A percentile compares a stretch with the other conserved stretches of the same genome.
phyloP scores from a whole-genome alignment of 441 rosid species.

The Populus trichocarpa region DNA sequence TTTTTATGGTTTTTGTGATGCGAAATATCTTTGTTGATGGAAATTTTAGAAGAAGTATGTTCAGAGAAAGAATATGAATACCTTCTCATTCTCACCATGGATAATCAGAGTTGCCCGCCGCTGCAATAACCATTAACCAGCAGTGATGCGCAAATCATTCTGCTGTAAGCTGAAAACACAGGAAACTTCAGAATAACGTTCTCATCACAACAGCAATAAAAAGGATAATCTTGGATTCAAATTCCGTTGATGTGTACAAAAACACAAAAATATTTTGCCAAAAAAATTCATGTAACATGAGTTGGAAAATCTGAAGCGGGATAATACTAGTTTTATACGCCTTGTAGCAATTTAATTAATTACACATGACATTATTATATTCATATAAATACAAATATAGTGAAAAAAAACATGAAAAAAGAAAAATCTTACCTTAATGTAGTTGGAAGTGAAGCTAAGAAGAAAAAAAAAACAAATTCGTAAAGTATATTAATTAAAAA shows the following conservation, averaged over 20 bases:
- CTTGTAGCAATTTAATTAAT: accelerated
- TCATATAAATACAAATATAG: no score
- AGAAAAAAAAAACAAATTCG: no score
- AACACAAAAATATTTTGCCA: not conserved
- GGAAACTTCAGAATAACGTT: not conserved
- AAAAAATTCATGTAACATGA: no score
- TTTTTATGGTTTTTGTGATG: not conserved
- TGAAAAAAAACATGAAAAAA: no score
- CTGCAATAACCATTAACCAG: not conserved
- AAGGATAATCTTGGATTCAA: not conserved
- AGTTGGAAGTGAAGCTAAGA: no score
- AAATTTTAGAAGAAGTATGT: not conserved
- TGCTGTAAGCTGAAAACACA: no score
- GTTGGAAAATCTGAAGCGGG: not conserved
- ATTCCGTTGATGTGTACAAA: not conserved
- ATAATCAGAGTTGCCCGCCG: not conserved
- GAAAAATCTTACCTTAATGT: no score
- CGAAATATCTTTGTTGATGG: not conserved
- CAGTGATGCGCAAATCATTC: not conserved
- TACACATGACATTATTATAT: no score
- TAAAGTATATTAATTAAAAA: no score
- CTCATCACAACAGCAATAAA: not conserved
- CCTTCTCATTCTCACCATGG: not conserved
- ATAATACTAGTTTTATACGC: no score
- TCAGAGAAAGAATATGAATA: not conserved